phyloP scores from a whole-genome alignment of 306 rosid species.

The Malus sieversii region DNA sequence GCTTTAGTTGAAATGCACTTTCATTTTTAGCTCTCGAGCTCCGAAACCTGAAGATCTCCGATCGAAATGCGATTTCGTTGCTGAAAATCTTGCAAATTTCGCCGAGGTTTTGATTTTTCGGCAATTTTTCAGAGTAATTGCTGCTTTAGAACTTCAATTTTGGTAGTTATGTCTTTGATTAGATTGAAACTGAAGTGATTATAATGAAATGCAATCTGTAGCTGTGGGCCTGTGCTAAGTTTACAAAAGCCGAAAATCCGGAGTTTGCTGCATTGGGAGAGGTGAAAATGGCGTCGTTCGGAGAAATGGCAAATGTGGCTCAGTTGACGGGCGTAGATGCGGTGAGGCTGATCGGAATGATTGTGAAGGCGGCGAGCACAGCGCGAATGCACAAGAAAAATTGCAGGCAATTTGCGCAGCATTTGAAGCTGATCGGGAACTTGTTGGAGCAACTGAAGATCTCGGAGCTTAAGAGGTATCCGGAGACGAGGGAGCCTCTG shows the following conservation, averaged over 20 bases:
- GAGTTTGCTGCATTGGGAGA: constrained; percentile 23
- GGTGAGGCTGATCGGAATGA: constrained; percentile 68
- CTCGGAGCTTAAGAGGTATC: constrained; percentile 86
- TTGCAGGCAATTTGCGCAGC: constrained; percentile 87
- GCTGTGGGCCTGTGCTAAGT: neutral
- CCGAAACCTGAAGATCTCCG: constrained; percentile 39
- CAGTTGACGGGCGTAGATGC: constrained; percentile 88
- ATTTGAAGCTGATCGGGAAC: constrained; percentile 86
- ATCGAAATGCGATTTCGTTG: constrained; percentile 14
- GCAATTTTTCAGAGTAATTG: neutral
- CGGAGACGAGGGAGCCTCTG: constrained; percentile 87
- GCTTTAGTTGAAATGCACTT: constrained; percentile 10
- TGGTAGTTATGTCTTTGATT: neutral
- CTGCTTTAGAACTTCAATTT: neutral
- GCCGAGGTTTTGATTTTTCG: neutral
- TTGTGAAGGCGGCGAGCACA: constrained; percentile 78
- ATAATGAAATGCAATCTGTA: neutral
- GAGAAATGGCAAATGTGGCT: constrained; percentile 79
- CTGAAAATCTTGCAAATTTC: neutral
- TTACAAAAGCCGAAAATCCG: neutral
- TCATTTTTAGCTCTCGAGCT: neutral
- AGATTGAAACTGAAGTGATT: neutral
- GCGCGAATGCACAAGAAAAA: constrained; percentile 95
- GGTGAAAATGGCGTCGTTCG: constrained; percentile 57
- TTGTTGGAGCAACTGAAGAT: constrained; percentile 92